Evolutionary conservation across 352 stramenopile genomes (phyloP).

Genomic region (Nothophytophthora sp.): DNA sequence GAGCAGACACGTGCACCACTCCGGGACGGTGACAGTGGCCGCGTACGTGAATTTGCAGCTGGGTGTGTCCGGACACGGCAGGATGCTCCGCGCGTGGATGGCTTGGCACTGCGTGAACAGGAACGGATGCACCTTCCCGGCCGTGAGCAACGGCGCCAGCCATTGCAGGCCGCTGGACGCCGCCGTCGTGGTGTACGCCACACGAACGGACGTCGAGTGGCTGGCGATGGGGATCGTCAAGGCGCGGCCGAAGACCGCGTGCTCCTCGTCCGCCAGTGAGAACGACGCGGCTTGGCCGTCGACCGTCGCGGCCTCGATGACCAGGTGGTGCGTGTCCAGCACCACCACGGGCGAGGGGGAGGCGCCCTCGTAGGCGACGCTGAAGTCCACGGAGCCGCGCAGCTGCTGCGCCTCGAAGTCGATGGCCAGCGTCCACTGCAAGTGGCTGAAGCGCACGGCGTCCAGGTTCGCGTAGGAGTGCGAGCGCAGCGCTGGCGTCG

Average conservation of each 20-base stretch:
- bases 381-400: constrained; percentile 83
- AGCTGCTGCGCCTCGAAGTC: constrained; percentile 85
- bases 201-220: constrained; percentile 53
- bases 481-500: constrained; percentile 15
- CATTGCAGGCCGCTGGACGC: constrained; percentile 87
- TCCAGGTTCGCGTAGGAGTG: constrained; percentile 90
- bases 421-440: constrained; percentile 86
- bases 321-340: constrained; percentile 88
- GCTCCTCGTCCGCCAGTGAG: constrained; percentile 40
- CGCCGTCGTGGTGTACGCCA: constrained; percentile 80
- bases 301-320: constrained; percentile 58
- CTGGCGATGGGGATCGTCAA: constrained; percentile 52
- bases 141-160: constrained; percentile 93
- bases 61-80: constrained; percentile 96
- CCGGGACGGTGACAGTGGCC: constrained; percentile 87
- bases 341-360: constrained; percentile 39
- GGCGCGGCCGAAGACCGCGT: constrained; percentile 69
- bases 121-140: constrained; percentile 94
- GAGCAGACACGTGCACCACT: constrained; percentile 94
- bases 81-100: constrained; percentile 94
- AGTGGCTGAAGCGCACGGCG: constrained; percentile 78
- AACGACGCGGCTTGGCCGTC: constrained; percentile 60
- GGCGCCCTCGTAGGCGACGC: constrained; percentile 44
- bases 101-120: constrained; percentile 94
- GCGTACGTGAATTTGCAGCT: constrained; percentile 95